Base-by-base conservation (phyloP, 1,284 basidiomycete species). In the Austropuccinia psidii region DNA sequence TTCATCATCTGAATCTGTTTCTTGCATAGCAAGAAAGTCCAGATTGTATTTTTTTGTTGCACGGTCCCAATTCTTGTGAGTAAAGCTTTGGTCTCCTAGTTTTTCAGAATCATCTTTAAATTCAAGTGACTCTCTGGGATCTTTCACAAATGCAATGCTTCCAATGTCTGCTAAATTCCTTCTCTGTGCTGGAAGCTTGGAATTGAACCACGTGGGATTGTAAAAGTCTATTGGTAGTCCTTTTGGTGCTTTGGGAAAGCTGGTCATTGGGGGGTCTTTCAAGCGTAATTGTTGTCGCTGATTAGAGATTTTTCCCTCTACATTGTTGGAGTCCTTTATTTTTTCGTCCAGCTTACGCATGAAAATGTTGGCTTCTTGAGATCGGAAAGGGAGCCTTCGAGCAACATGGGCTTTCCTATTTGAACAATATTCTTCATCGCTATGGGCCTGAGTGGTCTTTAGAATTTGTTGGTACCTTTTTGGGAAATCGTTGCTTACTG, bases 211-310 rank as follows among this genome's bases (percentile, higher is more conserved):
- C 13, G 7, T 50, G 33, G 13, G 29, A 29, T 67, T 35, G 31
- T 67, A 67, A 37, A 67, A 67, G 49, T 67, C 64, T 13, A 54
- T 13, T 24, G 64, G 64, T 15, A 67, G 33, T 4, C 45, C 29
- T 39, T 67, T 67, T 47, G 64, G 64, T 6, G 47, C 64, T 29
- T 52, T 54, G 17, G 41, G 21, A 37, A 67, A 52, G 37, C 19
- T 35, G 15, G 64, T 47, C n/a, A 11, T 17, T 8, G 45, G n/a
- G n/a, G 24, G 7, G 21, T 47, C 27, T 39, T 47, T 47, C 6
- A 39, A 27, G 5, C 17, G 31, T 9, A 6, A 17, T 13, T 43
- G n/a, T 5, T 8, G 4, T 33, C 62, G n/a, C n/a, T n/a, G 21
- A n/a, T 8, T 8, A 65, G 24, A 5, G 5, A 11, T 7, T 3